These are phyloP conservation scores for Fraxinus ornus DNA, from an alignment of 305 asterid species.

Conservation along the genomic window DNA sequence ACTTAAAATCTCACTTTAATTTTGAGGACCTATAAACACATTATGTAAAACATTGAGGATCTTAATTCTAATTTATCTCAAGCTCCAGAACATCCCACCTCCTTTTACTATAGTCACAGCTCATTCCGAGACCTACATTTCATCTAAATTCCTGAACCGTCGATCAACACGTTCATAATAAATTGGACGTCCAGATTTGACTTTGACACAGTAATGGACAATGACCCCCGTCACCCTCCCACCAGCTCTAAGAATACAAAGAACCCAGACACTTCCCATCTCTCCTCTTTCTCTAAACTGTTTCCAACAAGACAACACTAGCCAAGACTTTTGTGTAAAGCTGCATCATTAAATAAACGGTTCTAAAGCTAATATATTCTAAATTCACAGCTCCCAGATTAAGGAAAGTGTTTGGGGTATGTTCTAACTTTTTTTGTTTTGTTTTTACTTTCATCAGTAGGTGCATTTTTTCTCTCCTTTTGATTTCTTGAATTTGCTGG, in stretches of 20 bases:
- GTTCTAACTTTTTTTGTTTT: neutral
- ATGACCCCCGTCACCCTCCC: slow-evolving; percentile 13
- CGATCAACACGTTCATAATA: neutral
- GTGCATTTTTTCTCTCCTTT: neutral
- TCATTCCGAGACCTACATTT: neutral
- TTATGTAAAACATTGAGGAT: neutral
- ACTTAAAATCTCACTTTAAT: neutral
- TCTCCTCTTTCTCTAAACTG: slow-evolving; percentile 20
- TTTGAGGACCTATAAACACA: neutral
- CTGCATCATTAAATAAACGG: neutral
- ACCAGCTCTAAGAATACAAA: slow-evolving; percentile 25
- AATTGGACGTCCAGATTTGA: neutral
- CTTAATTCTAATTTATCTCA: neutral
- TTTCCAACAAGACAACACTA: slow-evolving; percentile 8
- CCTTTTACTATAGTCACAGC: slow-evolving; percentile 16
- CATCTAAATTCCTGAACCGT: neutral
- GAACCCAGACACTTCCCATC: slow-evolving; percentile 34
- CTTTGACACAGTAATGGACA: neutral
- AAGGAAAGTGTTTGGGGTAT: neutral
- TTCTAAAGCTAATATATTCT: neutral
- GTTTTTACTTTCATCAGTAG: neutral
- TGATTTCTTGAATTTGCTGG: neutral
- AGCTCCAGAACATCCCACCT: slow-evolving; percentile 9
- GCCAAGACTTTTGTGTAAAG: slow-evolving; percentile 19
- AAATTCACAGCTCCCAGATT: neutral